Evolutionary conservation across 1,284 basidiomycete species (phyloP).

Genomic region (Vanrija sp.): DNA sequence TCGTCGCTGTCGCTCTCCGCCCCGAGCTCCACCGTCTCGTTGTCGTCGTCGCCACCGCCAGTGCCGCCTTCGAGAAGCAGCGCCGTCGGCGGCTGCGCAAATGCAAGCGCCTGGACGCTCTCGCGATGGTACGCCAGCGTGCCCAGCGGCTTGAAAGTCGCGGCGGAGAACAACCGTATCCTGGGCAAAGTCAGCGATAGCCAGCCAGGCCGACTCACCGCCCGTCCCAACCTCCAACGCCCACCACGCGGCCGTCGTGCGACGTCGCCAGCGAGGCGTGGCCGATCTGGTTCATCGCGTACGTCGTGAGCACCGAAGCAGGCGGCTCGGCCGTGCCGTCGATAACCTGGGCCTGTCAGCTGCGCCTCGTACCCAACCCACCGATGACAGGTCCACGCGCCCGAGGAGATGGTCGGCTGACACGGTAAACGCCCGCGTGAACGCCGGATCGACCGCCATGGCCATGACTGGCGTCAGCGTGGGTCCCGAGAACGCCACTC

Average conservation of each 20-base stretch:
- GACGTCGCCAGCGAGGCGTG: conserved; percentile 69
- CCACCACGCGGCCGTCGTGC: conserved; percentile 69
- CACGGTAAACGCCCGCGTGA: conserved; percentile 65
- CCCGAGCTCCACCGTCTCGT: conserved; percentile 9
- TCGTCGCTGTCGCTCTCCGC: conserved; percentile 49
- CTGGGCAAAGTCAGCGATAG: conserved; percentile 48
- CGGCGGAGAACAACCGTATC: conserved; percentile 71
- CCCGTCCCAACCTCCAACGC: conserved; percentile 84
- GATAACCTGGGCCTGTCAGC: conserved; percentile 3
- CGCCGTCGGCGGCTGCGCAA: conserved; percentile 51
- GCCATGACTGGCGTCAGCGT: conserved; percentile 65
- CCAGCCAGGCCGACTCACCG: conserved; percentile 54
- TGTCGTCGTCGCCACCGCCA: not conserved
- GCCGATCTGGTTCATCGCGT: conserved; percentile 68
- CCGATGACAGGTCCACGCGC: conserved; percentile 52
- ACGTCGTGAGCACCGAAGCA: conserved; percentile 17
- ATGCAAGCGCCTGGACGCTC: conserved; percentile 64
- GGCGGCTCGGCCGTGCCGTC: not conserved
- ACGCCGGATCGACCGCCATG: conserved; percentile 64
- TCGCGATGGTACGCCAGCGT: conserved; percentile 73
- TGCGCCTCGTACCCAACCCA: not conserved
- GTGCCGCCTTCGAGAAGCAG: not conserved
- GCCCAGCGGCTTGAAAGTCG: conserved; percentile 70
- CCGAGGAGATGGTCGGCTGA: conserved; percentile 78
- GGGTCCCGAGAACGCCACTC: conserved; percentile 28